Evolutionary conservation across 2,329 filamentous ascomycete genomes (phyloP), one percentile per base, ranked within the genome.

Genomic region (Dactylellina sp.): DNA sequence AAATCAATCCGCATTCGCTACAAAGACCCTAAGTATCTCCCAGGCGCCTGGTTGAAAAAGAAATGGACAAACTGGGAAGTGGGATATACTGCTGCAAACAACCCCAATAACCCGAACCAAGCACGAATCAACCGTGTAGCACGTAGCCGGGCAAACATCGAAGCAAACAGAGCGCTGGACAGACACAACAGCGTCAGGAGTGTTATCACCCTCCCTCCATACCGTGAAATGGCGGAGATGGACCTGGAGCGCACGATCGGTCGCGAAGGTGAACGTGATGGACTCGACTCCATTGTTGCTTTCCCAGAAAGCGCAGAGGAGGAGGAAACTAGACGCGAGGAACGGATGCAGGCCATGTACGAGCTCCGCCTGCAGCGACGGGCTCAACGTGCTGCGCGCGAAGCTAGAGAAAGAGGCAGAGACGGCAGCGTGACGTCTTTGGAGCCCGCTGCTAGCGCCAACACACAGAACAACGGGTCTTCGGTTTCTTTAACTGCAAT

Each of bases 341-440:
- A 92, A 25, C 92, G 97, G 81, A 98, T 98, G 95, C 91, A 95
- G 75, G 88, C 91, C 0, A 82, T 98, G 42, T 98, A 96, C 80
- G 92, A 96, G 80, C 94, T 98, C 71, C 89, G 95, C 11, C 80
- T 91, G 11, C 88, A 91, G 16, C 87, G 95, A 61, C 87, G 93
- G 57, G 87, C 88, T 2, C 92, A 95, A 75, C 88, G 92, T 3
- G 91, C 96, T 77, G 75, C 64, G 2, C 66, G 77, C 35, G 75
- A 75, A 40, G 89, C 75, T 12, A 75, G 71, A 59, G 76, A 46
- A 74, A 75, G 53, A 60, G 47, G 53, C 14, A 44, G 53, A n/a
- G 50, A 61, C 25, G 63, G 70, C 6, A 74, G 70, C 25, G 61
- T 62, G 6, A 25, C 61, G 22, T 66, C 70, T 6, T 18, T 74